Conservation (phyloP, 129 eudicot genomes). For the Deinandra increscens region DNA sequence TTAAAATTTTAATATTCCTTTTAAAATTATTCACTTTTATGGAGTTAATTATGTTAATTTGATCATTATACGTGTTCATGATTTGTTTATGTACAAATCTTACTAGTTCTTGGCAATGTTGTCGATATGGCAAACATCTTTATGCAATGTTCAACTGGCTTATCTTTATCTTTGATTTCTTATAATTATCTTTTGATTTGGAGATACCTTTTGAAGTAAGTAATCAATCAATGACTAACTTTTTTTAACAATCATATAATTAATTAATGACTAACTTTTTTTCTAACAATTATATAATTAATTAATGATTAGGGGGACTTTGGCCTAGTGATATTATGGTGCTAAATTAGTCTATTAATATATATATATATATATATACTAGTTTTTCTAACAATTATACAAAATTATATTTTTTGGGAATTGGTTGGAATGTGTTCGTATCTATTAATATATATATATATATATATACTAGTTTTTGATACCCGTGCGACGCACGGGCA, state of each 20-base stretch:
- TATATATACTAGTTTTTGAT: too few species aligned
- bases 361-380: too few species aligned
- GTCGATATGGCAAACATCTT: conserved; percentile 30
- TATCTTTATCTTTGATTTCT: conserved; percentile 19
- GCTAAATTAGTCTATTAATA: too few species aligned
- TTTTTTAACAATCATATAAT: conserved; percentile 7
- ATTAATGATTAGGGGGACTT: too few species aligned
- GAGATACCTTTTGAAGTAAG: conserved; percentile 14
- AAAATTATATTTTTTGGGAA: too few species aligned
- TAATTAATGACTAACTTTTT: conserved; percentile 24
- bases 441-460: too few species aligned
- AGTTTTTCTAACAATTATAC: too few species aligned
- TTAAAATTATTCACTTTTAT: conserved; percentile 5
- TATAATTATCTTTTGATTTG: conserved; percentile 16
- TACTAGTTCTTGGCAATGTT: conserved; percentile 21
- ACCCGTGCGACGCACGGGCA: too few species aligned
- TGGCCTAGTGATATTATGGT: too few species aligned
- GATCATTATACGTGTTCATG: conserved; percentile 7
- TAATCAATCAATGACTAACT: conserved; percentile 21
- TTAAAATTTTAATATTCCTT: background rate
- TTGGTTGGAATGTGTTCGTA: too few species aligned
- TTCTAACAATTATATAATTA: too few species aligned
- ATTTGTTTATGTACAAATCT: conserved; percentile 8
- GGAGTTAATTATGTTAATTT: background rate
- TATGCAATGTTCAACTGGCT: conserved; percentile 27